A percentile compares a stretch with the other conserved stretches of the same genome.
Conservation (phyloP, 345 rosid genomes). For the Carallia brachiata region DNA sequence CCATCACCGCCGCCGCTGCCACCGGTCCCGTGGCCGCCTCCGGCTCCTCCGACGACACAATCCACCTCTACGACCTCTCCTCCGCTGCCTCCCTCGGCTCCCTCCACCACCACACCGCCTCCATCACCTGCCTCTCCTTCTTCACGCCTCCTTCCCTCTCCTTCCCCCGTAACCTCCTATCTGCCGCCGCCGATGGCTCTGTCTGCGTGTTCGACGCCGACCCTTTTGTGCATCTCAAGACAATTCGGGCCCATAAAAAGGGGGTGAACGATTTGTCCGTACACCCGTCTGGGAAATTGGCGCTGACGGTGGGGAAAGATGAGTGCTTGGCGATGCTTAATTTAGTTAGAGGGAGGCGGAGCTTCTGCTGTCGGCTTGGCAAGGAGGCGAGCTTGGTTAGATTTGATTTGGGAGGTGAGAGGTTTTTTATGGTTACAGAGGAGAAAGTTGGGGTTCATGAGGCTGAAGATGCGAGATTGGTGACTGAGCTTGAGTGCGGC, state of each 20-base stretch:
- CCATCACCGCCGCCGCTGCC: constrained; percentile 76
- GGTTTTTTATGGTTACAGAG: constrained; percentile 66
- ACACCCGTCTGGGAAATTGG: constrained; percentile 83
- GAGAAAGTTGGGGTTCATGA: constrained; percentile 65
- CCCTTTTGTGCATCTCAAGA: constrained; percentile 76
- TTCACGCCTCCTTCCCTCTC: constrained; percentile 69
- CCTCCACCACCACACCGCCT: constrained; percentile 59
- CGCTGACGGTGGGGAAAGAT: constrained; percentile 74
- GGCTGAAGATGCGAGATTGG: constrained; percentile 82
- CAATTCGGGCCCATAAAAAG: constrained; percentile 62
- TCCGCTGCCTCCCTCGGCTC: constrained; percentile 83
- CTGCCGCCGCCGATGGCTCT: constrained; percentile 79
- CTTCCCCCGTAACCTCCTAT: constrained; percentile 83
- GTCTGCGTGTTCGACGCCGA: constrained; percentile 81
- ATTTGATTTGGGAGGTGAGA: constrained; percentile 58
- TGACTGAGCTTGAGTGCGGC: constrained; percentile 51
- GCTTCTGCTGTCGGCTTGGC: constrained; percentile 66
- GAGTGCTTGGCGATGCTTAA: constrained; percentile 84
- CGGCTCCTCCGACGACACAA: constrained; percentile 74
- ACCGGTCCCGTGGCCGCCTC: constrained; percentile 83
- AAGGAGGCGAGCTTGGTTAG: constrained; percentile 67
- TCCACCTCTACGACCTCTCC: constrained; percentile 82
- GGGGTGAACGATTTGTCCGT: constrained; percentile 68
- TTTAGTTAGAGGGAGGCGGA: constrained; percentile 83
- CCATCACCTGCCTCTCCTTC: constrained; percentile 75